Conservation (phyloP, 139 green algal species). For the Haematococcus lacustris region DNA sequence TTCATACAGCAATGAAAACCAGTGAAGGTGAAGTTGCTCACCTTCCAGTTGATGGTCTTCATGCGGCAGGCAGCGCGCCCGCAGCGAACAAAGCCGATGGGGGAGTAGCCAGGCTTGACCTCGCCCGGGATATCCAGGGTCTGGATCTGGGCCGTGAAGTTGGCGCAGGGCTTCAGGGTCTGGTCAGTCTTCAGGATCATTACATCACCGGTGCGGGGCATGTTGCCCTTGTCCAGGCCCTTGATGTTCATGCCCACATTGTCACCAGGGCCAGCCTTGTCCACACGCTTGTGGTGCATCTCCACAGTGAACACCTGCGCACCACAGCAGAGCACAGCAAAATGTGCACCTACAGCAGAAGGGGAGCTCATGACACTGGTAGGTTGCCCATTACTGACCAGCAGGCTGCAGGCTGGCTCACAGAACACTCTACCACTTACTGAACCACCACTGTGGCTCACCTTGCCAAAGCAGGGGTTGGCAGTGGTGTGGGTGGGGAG, state of each 20-base stretch:
- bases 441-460: too few species aligned
- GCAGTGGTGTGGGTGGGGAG: conserved; percentile 79
- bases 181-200: conserved; percentile 89
- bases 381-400: too few species aligned
- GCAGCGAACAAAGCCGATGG: conserved; percentile 87
- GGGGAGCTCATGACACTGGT: too few species aligned
- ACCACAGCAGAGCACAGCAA: too few species aligned
- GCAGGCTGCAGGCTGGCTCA: too few species aligned
- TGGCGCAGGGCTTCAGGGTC: conserved; percentile 66
- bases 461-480: conserved; percentile 88
- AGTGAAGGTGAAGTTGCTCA: too few species aligned
- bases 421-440: too few species aligned
- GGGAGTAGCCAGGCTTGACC: conserved; percentile 86
- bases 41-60: conserved; percentile 82
- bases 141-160: conserved; percentile 89
- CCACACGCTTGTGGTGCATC: conserved; percentile 99
- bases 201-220: conserved; percentile 78
- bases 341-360: too few species aligned
- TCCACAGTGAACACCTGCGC: conserved; percentile 99
- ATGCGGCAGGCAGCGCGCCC: conserved; percentile 82
- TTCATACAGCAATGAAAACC: too few species aligned
- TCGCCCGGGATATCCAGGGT: conserved; percentile 88
- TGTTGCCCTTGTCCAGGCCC: conserved; percentile 88
- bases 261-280: conserved; percentile 87
- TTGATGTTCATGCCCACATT: conserved; percentile 99